Conservation (phyloP, 2,329 filamentous ascomycete genomes). For the Pyrenophora graminea region DNA sequence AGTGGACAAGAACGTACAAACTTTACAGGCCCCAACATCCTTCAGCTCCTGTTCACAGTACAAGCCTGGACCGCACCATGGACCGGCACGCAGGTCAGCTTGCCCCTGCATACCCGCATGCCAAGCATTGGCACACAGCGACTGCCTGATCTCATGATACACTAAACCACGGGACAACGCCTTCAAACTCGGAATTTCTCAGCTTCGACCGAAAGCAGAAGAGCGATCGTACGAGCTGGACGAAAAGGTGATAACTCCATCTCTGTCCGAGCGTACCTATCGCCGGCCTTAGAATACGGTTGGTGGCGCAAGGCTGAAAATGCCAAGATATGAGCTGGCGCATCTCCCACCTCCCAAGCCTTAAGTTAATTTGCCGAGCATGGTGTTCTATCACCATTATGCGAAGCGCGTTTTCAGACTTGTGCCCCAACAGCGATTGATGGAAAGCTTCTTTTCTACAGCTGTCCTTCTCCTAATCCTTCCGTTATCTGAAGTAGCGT, state of each 20-base stretch:
- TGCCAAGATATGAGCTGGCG: slow-evolving; percentile 20
- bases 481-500: background rate
- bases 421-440: background rate
- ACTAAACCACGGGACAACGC: background rate
- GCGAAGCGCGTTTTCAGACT: background rate
- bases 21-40: too few relatives aligned
- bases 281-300: slow-evolving; percentile 12
- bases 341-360: background rate
- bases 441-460: background rate
- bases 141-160: slow-evolving; percentile 6
- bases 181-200: background rate
- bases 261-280: slow-evolving; percentile 4
- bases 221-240: slow-evolving; percentile 1
- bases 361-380: slow-evolving; percentile 5
- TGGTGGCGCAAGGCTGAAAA: slow-evolving; percentile 31
- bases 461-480: background rate
- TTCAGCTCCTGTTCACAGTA: too few relatives aligned
- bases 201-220: slow-evolving; percentile 7
- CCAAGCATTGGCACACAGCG: background rate
- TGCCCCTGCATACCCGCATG: slow-evolving; percentile 2
- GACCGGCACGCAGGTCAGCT: background rate
- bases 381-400: slow-evolving; percentile 8
- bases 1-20: too few relatives aligned
- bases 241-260: background rate
- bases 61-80: too few relatives aligned